Evolutionary conservation across 176 grass and related monocot genomes (phyloP).

Genomic region (Hyparrhenia diplandra): DNA sequence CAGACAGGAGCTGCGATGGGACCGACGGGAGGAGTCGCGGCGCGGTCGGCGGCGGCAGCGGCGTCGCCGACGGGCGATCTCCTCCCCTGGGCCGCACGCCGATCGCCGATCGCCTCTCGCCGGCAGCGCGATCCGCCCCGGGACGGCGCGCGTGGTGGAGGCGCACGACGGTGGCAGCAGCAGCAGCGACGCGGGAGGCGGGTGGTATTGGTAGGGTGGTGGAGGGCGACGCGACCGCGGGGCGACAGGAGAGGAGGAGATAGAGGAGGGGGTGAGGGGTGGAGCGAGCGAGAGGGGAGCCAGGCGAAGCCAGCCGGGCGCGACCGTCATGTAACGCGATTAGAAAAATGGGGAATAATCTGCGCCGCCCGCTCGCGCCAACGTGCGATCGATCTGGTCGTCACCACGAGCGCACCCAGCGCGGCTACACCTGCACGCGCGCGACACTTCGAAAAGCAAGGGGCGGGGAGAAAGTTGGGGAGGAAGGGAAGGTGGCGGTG

Average conservation of each 20-base stretch:
- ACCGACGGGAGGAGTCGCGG: slow-evolving; percentile 53
- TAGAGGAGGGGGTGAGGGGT: not conserved
- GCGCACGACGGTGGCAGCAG: not conserved
- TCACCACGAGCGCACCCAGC: too few relatives aligned
- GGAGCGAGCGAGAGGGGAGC: not conserved
- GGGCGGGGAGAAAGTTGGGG: too few relatives aligned
- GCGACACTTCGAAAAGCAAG: too few relatives aligned
- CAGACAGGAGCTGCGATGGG: not conserved
- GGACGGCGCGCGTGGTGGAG: not conserved
- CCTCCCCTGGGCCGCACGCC: slow-evolving; percentile 42
- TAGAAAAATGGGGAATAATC: too few relatives aligned
- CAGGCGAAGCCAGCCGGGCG: too few relatives aligned
- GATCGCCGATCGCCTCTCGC: slow-evolving; percentile 13
- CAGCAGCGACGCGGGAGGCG: slow-evolving; percentile 3
- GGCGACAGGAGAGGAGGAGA: slow-evolving; percentile 11
- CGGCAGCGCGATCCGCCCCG: slow-evolving; percentile 30
- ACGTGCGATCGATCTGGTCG: too few relatives aligned
- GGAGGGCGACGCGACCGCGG: slow-evolving; percentile 34
- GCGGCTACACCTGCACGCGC: too few relatives aligned
- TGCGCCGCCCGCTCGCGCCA: too few relatives aligned
- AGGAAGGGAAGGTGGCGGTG: too few relatives aligned
- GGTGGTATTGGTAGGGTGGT: not conserved
- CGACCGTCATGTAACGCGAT: too few relatives aligned
- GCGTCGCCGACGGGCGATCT: slow-evolving; percentile 49
- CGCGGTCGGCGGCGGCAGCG: slow-evolving; percentile 35